Conservation (phyloP, 192 early-diverging fungal species). For the Funneliformis geosporum region DNA sequence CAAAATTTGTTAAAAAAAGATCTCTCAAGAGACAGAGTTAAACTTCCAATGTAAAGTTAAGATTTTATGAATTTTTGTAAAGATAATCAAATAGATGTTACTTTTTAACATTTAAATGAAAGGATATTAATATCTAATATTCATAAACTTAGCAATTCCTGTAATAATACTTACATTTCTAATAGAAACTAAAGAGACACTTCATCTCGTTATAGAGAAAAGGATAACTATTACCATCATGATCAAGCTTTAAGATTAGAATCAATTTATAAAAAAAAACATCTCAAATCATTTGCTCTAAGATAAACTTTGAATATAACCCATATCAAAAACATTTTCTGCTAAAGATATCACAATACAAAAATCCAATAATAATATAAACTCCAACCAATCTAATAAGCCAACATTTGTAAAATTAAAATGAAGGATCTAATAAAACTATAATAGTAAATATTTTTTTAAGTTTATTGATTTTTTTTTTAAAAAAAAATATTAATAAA, state of each 20-base stretch:
- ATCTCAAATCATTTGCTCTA: background rate
- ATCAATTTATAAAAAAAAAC: background rate
- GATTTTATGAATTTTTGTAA: background rate
- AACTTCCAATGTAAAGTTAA: background rate
- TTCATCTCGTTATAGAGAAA: background rate
- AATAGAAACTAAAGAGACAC: background rate
- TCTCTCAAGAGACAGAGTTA: background rate
- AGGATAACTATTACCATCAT: background rate
- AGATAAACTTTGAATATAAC: no score
- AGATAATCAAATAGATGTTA: background rate
- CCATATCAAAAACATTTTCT: no score
- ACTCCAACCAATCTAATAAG: no score
- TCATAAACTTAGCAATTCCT: background rate
- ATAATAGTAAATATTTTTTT: no score
- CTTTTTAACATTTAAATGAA: constrained; percentile 6
- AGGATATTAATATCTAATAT: background rate
- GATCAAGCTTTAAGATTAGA: background rate
- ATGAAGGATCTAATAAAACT: no score
- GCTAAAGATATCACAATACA: no score
- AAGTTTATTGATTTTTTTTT: no score
- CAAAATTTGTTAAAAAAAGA: background rate
- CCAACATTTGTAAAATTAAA: no score
- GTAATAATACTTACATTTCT: no score
- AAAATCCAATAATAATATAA: no score
- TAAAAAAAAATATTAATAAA: no score